phyloP scores from a whole-genome alignment of 1,284 basidiomycete species.

The Puccinia horiana region DNA sequence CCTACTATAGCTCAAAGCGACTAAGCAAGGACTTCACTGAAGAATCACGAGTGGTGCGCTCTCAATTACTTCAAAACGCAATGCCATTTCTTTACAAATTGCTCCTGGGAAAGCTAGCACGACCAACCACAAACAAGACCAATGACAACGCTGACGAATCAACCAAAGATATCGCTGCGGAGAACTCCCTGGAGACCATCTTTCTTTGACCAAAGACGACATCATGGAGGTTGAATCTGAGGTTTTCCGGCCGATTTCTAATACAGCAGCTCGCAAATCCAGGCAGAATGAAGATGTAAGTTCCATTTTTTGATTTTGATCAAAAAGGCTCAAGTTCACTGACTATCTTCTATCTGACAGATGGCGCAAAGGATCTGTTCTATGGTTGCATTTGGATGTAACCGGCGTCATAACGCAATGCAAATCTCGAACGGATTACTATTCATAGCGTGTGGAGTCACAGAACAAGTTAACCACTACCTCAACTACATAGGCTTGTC shows the following conservation, averaged over 20 bases:
- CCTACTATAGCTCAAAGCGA: background rate
- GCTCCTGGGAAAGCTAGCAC: background rate
- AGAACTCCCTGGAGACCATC: no score
- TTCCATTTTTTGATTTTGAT: background rate
- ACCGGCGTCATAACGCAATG: background rate
- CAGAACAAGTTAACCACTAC: background rate
- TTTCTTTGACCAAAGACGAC: no score
- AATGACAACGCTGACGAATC: no score
- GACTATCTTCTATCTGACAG: no score
- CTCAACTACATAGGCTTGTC: background rate
- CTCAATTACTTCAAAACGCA: background rate
- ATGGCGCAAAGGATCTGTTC: no score
- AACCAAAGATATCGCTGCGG: background rate
- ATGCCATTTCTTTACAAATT: constrained; percentile 21
- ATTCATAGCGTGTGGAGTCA: background rate
- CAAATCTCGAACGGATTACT: background rate
- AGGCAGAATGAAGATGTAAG: background rate
- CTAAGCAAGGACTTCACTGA: no score
- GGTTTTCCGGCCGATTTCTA: no score
- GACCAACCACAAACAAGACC: background rate
- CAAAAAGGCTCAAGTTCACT: no score
- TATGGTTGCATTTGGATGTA: no score
- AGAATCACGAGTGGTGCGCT: background rate
- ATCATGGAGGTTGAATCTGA: no score
- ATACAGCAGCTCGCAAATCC: no score